phyloP scores from a whole-genome alignment of 345 rosid species.

The Eutrema heterophyllum region DNA sequence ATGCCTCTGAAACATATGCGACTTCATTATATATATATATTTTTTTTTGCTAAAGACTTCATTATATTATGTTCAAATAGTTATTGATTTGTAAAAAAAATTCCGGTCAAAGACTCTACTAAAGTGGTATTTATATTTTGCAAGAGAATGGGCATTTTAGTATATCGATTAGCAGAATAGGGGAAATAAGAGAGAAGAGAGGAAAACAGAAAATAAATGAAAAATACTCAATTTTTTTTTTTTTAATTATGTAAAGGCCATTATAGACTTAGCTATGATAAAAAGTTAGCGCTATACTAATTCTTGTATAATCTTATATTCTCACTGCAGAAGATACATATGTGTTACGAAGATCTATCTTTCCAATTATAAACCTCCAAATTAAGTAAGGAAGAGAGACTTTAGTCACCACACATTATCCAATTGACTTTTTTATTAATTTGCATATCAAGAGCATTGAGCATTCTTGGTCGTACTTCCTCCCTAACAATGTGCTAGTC shows the following conservation, averaged over 20 bases:
- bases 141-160: not conserved
- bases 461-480: not conserved
- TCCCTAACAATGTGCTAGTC: not conserved
- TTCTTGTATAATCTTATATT: too few relatives aligned
- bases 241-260: not conserved
- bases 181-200: not conserved
- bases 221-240: not conserved
- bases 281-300: too few relatives aligned
- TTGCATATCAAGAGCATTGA: not conserved
- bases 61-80: not conserved
- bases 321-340: not conserved
- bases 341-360: not conserved
- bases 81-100: not conserved
- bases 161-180: not conserved
- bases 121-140: constrained; percentile 1
- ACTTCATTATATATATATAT: not conserved
- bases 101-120: not conserved
- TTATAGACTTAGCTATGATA: not conserved
- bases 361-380: not conserved
- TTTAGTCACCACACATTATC: not conserved
- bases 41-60: too few relatives aligned
- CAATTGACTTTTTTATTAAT: not conserved
- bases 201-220: not conserved
- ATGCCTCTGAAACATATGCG: not conserved
- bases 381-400: not conserved